Evolutionary conservation across 148 eudicot species (phyloP).

Genomic region (Amaranthus palmeri): DNA sequence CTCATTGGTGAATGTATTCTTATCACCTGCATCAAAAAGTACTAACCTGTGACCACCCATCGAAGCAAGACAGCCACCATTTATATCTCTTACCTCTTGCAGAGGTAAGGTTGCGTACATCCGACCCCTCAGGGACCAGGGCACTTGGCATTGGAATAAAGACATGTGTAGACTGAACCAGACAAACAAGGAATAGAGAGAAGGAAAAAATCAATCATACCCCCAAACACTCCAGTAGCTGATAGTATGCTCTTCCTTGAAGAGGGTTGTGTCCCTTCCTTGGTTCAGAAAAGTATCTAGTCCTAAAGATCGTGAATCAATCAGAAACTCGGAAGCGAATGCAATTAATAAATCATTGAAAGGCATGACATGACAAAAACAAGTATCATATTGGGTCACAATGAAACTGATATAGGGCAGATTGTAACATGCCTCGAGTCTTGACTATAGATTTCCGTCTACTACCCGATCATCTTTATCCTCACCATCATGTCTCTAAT

Average conservation of each 20-base stretch:
- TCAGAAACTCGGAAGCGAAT: background rate
- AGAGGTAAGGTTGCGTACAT: too few species aligned
- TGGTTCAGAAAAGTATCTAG: constrained; percentile 93
- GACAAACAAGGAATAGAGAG: background rate
- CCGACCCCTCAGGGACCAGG: too few species aligned
- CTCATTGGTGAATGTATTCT: constrained; percentile 99
- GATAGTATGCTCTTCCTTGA: constrained; percentile 99
- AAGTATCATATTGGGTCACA: too few species aligned
- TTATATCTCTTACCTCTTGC: too few species aligned
- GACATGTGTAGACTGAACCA: background rate
- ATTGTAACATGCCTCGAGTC: too few species aligned
- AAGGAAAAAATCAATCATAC: constrained; percentile 33
- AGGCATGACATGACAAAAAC: background rate
- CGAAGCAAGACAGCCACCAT: background rate
- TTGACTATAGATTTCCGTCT: too few species aligned
- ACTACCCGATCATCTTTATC: too few species aligned
- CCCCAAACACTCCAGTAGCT: constrained; percentile 98
- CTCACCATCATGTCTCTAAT: too few species aligned
- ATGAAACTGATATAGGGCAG: too few species aligned
- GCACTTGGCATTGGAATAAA: too few species aligned
- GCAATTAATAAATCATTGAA: background rate
- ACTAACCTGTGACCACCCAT: background rate
- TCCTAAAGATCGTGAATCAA: constrained; percentile 42
- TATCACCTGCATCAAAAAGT: constrained; percentile 49
- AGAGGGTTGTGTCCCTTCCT: constrained; percentile 97